Evolutionary conservation across 129 eudicot species (phyloP).

Genomic region (Dittrichia graveolens): DNA sequence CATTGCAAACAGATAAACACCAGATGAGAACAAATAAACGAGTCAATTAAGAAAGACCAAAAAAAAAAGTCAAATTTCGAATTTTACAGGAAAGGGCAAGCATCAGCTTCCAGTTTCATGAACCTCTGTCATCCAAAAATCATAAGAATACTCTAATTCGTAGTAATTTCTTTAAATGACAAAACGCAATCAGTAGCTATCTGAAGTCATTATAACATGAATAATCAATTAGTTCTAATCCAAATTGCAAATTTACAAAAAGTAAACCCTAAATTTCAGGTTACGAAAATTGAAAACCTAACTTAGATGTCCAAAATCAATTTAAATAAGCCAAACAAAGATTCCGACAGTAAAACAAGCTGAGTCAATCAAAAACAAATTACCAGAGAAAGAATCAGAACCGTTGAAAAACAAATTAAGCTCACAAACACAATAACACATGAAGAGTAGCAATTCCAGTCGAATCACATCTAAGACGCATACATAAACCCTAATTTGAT

Average conservation of each 20-base stretch:
- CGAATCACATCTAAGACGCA: background rate
- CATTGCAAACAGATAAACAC: background rate
- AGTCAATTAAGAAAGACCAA: background rate
- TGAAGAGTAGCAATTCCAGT: background rate
- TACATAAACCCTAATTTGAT: constrained; percentile 29
- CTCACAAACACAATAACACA: background rate
- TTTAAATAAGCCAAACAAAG: background rate
- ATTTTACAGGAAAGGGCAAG: background rate
- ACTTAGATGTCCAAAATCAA: background rate
- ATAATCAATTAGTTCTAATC: background rate
- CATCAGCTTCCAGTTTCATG: constrained; percentile 3
- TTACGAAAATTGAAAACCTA: background rate
- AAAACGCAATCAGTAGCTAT: no score
- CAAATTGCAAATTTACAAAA: background rate
- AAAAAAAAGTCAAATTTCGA: background rate
- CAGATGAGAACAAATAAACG: background rate
- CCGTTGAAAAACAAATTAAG: background rate
- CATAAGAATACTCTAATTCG: background rate
- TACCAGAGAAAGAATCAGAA: background rate
- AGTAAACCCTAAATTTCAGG: constrained; percentile 3
- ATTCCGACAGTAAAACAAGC: background rate
- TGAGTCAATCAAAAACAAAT: background rate
- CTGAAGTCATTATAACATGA: background rate
- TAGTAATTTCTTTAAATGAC: background rate
- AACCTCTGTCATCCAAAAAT: background rate